Conservation (phyloP, 495 filamentous ascomycete genomes). For the Penicillium samsonianum region DNA sequence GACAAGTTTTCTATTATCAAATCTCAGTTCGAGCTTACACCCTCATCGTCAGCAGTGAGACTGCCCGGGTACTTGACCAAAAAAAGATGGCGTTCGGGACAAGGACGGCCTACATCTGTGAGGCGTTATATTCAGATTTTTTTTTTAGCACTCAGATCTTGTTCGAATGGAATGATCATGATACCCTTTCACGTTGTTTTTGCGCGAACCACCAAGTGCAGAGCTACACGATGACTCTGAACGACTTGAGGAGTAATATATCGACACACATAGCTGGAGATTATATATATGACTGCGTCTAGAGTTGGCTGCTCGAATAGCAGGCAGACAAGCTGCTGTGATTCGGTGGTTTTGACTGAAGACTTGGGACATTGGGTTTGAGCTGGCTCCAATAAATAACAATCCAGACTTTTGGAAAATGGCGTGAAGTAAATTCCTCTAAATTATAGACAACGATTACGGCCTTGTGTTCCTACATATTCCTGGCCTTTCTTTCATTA, state of each 20-base stretch:
- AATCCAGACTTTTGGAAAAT: not conserved
- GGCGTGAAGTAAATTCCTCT: not conserved
- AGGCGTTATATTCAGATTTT: constrained; percentile 29
- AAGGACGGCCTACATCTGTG: constrained; percentile 6
- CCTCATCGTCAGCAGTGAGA: not conserved
- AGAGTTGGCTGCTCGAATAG: not conserved
- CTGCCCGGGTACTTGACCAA: not conserved
- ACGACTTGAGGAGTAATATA: not conserved
- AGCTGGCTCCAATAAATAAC: not conserved
- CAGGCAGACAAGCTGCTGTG: not conserved
- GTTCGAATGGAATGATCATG: constrained; percentile 26
- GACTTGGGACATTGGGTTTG: not conserved
- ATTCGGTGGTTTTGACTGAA: not conserved
- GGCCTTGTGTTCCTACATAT: not conserved
- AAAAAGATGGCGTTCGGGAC: constrained; percentile 22
- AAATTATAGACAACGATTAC: not conserved
- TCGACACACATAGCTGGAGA: not conserved
- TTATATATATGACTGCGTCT: not conserved
- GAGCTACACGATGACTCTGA: not conserved
- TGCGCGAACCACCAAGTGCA: not conserved
- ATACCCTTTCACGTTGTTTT: constrained; percentile 22
- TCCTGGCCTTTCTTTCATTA: not conserved
- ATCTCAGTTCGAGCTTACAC: not conserved
- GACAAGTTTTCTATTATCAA: not conserved
- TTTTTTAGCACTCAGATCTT: constrained; percentile 14